Evolutionary conservation across 805 yeast species (phyloP).

Genomic region (Schwanniomyces sp.): DNA sequence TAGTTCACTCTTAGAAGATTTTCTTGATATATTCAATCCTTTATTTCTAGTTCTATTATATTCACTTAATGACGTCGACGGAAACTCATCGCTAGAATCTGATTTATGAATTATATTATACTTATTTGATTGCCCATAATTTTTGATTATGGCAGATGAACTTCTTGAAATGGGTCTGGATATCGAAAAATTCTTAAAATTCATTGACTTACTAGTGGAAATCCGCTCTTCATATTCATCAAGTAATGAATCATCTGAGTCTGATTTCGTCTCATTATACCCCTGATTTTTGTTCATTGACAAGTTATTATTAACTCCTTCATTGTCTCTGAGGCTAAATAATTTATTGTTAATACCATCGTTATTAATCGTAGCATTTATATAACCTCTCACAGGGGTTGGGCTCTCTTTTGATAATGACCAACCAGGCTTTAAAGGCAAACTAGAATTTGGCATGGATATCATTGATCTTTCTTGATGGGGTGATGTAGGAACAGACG

Average conservation of each 20-base stretch:
- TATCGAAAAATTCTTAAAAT: conserved; percentile 23
- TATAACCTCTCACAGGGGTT: conserved; percentile 30
- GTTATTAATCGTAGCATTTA: conserved; percentile 4
- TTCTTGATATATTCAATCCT: conserved; percentile 19
- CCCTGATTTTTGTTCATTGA: background rate
- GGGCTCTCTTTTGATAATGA: conserved; percentile 12
- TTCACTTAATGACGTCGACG: conserved; percentile 36
- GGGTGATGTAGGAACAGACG: conserved; percentile 43
- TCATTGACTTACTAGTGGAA: conserved; percentile 24
- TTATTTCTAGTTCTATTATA: conserved; percentile 26
- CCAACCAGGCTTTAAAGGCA: conserved; percentile 9
- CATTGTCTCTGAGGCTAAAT: background rate
- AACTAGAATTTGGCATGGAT: background rate
- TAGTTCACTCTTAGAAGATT: conserved; percentile 41
- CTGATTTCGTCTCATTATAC: conserved; percentile 13
- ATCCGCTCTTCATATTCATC: conserved; percentile 47
- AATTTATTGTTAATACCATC: background rate
- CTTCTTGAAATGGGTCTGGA: conserved; percentile 26
- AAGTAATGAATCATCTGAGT: conserved; percentile 39
- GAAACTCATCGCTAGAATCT: conserved; percentile 21
- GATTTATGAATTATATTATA: background rate
- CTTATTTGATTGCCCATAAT: background rate
- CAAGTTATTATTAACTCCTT: background rate
- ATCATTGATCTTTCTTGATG: conserved; percentile 10
- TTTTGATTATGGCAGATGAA: conserved; percentile 9